phyloP scores from a whole-genome alignment of 116 monocot species.

The Dioscorea cayenensis region DNA sequence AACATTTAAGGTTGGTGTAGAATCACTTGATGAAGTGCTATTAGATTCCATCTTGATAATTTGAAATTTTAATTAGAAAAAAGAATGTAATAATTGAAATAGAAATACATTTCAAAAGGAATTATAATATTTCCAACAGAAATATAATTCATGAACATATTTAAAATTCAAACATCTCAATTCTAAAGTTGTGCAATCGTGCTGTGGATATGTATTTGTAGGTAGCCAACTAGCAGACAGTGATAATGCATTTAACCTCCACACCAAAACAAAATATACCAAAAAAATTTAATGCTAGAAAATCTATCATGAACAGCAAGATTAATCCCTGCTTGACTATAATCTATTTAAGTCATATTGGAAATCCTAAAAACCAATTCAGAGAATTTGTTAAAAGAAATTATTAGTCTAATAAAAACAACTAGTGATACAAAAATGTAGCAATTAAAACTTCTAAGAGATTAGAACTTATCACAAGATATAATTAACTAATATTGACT shows the following conservation, averaged over 20 bases:
- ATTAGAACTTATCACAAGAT: neutral
- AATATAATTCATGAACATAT: no score
- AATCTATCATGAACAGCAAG: constrained; percentile 79
- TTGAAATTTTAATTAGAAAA: no score
- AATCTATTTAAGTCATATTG: constrained; percentile 91
- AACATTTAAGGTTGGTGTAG: constrained; percentile 70
- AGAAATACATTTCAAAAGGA: no score
- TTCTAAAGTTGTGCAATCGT: no score
- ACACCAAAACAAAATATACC: constrained; percentile 26
- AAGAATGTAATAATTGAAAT: no score
- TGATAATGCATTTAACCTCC: neutral
- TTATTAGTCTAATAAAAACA: neutral
- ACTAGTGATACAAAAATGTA: neutral
- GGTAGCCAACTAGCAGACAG: neutral
- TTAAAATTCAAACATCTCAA: no score
- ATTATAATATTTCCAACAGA: no score
- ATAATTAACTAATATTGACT: no score
- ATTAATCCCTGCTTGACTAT: constrained; percentile 85
- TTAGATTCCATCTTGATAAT: no score
- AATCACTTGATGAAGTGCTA: constrained; percentile 1
- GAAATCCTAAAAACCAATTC: constrained; percentile 58
- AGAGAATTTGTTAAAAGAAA: neutral
- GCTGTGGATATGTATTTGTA: neutral
- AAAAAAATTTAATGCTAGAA: constrained; percentile 55
- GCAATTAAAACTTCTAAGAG: neutral